Percentiles rank a stretch among this genome's conserved stretches.
phyloP scores from a whole-genome alignment of 257 asterid genomes.

The Phtheirospermum japonicum region DNA sequence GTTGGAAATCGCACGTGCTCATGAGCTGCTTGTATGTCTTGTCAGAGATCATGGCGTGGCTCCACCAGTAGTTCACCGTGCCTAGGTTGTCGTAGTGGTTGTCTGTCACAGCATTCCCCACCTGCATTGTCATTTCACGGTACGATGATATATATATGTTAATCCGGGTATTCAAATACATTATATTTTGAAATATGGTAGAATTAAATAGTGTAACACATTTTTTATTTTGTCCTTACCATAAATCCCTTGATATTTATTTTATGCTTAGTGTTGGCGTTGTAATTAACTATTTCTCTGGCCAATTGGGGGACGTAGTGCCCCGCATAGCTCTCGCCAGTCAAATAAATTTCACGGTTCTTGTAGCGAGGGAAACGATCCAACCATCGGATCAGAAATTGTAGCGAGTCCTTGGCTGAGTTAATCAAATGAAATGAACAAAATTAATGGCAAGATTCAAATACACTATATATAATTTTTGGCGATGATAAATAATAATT shows the following conservation, averaged over 20 bases:
- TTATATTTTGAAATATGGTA: neutral
- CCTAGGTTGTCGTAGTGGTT: slow-evolving; percentile 89
- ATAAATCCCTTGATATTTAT: slow-evolving; percentile 78
- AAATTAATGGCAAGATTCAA: too few species aligned
- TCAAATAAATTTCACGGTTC: slow-evolving; percentile 56
- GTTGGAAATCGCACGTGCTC: slow-evolving; percentile 73
- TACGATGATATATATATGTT: neutral
- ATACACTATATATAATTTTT: too few species aligned
- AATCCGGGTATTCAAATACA: too few species aligned
- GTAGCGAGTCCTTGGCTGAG: slow-evolving; percentile 81
- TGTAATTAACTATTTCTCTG: slow-evolving; percentile 55
- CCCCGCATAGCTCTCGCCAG: slow-evolving; percentile 97
- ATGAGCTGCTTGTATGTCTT: slow-evolving; percentile 67
- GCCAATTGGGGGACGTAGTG: slow-evolving; percentile 94
- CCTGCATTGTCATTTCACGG: slow-evolving; percentile 36
- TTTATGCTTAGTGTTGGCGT: slow-evolving; percentile 43
- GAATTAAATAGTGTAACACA: too few species aligned
- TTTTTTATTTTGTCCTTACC: too few species aligned
- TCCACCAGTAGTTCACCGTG: slow-evolving; percentile 97
- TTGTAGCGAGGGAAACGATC: slow-evolving; percentile 81
- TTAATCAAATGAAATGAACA: too few species aligned
- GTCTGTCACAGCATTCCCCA: slow-evolving; percentile 95
- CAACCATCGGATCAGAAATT: slow-evolving; percentile 78
- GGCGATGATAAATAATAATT: too few species aligned
- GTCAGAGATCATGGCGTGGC: slow-evolving; percentile 98